These are phyloP conservation scores for Penicillium lividum DNA, from an alignment of 495 filamentous ascomycete species.

Conservation along the genomic window DNA sequence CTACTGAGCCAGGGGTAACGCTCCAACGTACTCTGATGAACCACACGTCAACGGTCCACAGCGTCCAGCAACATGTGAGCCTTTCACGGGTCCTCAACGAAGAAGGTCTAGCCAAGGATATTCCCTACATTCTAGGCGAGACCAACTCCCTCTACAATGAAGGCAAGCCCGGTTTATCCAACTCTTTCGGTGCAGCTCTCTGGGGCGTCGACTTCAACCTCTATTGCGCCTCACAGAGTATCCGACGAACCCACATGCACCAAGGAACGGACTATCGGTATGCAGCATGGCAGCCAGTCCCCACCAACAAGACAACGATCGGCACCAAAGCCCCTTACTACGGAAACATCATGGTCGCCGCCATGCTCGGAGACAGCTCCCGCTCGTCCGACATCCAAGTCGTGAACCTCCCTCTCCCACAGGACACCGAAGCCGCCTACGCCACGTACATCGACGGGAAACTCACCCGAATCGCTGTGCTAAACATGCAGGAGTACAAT, in stretches of 20 bases:
- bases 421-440: conserved; percentile 56
- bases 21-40: conserved; percentile 67
- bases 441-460: conserved; percentile 52
- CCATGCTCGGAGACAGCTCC: conserved; percentile 40
- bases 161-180: conserved; percentile 62
- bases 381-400: conserved; percentile 21
- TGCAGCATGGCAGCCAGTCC: conserved; percentile 59
- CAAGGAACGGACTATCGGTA: conserved; percentile 64
- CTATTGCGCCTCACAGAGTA: conserved; percentile 55
- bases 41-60: conserved; percentile 56
- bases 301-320: conserved; percentile 49
- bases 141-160: conserved; percentile 66
- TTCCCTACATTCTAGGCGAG: conserved; percentile 66
- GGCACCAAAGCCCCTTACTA: conserved; percentile 71
- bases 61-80: conserved; percentile 47
- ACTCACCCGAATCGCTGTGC: conserved; percentile 52
- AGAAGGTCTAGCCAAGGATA: conserved; percentile 38
- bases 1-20: conserved; percentile 61
- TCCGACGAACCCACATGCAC: conserved; percentile 67
- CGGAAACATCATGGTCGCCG: conserved; percentile 61
- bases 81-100: conserved; percentile 42
- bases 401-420: conserved; percentile 43
- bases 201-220: conserved; percentile 70
- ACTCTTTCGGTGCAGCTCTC: conserved; percentile 70
- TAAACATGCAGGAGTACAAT: conserved; percentile 64